These are phyloP conservation scores for Gamsiella multidivaricata DNA, from an alignment of 192 early-diverging fungal genomes.

Conservation along the genomic window DNA sequence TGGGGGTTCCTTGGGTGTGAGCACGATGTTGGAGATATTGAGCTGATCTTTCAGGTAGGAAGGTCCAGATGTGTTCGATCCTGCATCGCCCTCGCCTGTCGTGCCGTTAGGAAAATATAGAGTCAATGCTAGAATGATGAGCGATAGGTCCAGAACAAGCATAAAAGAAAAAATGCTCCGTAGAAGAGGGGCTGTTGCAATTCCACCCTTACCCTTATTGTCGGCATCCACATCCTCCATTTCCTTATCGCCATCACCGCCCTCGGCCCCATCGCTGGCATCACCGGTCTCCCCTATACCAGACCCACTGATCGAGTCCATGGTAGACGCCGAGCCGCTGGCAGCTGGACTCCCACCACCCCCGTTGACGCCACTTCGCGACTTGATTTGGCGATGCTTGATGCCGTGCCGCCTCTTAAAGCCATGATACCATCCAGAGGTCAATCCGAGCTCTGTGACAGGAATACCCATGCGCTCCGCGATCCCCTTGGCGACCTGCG, in stretches of 20 bases:
- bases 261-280: conserved; percentile 30
- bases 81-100: conserved; percentile 13
- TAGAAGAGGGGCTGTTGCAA: no score
- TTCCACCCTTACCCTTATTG: no score
- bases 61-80: background rate
- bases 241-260: conserved; percentile 40
- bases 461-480: conserved; percentile 52
- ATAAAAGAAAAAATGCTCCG: background rate
- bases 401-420: conserved; percentile 54
- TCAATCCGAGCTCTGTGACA: conserved; percentile 40
- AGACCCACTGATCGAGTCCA: conserved; percentile 1
- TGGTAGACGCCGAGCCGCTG: conserved; percentile 10
- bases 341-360: background rate
- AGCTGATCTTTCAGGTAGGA: background rate
- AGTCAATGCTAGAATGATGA: background rate
- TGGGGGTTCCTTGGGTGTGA: conserved; percentile 25
- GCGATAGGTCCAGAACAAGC: background rate
- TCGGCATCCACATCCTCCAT: conserved; percentile 40
- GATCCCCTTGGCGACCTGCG: conserved; percentile 53
- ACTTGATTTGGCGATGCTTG: conserved; percentile 53
- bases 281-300: conserved; percentile 19
- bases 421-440: conserved; percentile 54
- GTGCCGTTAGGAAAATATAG: background rate
- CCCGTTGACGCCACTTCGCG: conserved; percentile 12
- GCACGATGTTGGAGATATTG: conserved; percentile 14